These are phyloP conservation scores for Collybia sp. DNA, from an alignment of 768 basidiomycete genomes.

Conservation along the genomic window DNA sequence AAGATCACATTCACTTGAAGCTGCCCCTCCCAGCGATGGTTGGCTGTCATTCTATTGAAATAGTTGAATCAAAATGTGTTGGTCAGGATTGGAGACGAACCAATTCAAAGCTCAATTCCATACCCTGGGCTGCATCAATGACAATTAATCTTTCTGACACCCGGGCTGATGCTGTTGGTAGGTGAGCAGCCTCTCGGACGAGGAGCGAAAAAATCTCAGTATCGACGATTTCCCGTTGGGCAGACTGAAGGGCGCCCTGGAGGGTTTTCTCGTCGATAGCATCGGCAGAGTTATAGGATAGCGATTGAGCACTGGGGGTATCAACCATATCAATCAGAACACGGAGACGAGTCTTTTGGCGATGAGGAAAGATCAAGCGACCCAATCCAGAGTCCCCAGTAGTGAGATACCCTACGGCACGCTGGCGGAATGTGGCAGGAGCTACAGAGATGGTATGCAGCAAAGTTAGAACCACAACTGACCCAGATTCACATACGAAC, in stretches of 20 bases:
- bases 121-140: conserved; percentile 70
- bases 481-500: conserved; percentile 26
- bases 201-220: conserved; percentile 76
- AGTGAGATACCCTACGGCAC: conserved; percentile 67
- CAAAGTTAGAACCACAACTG: background rate
- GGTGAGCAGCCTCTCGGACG: conserved; percentile 69
- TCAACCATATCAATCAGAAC: conserved; percentile 44
- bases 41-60: no score
- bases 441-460: conserved; percentile 35
- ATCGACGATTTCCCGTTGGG: conserved; percentile 72
- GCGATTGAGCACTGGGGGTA: conserved; percentile 23
- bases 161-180: conserved; percentile 72
- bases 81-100: conserved; percentile 31
- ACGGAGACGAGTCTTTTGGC: conserved; percentile 58
- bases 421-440: conserved; percentile 54
- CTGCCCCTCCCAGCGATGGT: conserved; percentile 1
- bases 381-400: conserved; percentile 37
- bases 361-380: conserved; percentile 56
- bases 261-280: conserved; percentile 29
- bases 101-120: conserved; percentile 69
- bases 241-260: conserved; percentile 47
- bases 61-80: no score
- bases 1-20: conserved; percentile 49
- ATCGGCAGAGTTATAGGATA: conserved; percentile 32
- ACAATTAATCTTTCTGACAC: conserved; percentile 77